phyloP scores from a whole-genome alignment of 345 rosid species.

The Geranium rotundifolium region DNA sequence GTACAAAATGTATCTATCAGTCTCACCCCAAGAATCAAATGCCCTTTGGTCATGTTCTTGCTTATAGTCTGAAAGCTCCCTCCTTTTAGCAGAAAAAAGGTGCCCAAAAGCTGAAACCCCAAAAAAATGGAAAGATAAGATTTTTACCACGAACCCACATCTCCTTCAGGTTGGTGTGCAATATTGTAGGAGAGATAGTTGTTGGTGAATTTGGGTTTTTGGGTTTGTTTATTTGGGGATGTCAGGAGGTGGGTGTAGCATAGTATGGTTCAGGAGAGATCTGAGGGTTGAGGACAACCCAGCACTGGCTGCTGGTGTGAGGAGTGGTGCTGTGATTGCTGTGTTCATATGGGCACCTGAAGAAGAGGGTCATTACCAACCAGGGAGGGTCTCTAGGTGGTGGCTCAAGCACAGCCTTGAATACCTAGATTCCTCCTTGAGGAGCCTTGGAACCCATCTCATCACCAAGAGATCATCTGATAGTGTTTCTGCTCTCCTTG shows the following conservation, averaged over 20 bases:
- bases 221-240: slow-evolving; percentile 24
- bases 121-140: no score
- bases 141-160: no score
- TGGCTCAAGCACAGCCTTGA: slow-evolving; percentile 95
- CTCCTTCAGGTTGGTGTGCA: not conserved
- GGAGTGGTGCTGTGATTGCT: slow-evolving; percentile 75
- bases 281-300: slow-evolving; percentile 95
- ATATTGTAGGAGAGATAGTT: slow-evolving; percentile 13
- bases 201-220: slow-evolving; percentile 7
- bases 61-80: no score
- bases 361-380: slow-evolving; percentile 78
- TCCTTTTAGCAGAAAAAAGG: no score
- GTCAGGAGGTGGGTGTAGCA: slow-evolving; percentile 67
- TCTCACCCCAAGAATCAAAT: no score
- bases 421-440: slow-evolving; percentile 79
- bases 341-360: slow-evolving; percentile 91
- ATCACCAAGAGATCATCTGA: slow-evolving; percentile 82
- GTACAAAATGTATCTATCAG: no score
- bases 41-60: no score
- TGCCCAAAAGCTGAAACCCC: no score
- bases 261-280: slow-evolving; percentile 99
- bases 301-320: slow-evolving; percentile 82
- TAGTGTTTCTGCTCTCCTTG: slow-evolving; percentile 69
- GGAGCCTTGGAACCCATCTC: slow-evolving; percentile 75
- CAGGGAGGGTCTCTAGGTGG: slow-evolving; percentile 98